phyloP scores from a whole-genome alignment of 495 filamentous ascomycete species.

The Penicillium lagena region DNA sequence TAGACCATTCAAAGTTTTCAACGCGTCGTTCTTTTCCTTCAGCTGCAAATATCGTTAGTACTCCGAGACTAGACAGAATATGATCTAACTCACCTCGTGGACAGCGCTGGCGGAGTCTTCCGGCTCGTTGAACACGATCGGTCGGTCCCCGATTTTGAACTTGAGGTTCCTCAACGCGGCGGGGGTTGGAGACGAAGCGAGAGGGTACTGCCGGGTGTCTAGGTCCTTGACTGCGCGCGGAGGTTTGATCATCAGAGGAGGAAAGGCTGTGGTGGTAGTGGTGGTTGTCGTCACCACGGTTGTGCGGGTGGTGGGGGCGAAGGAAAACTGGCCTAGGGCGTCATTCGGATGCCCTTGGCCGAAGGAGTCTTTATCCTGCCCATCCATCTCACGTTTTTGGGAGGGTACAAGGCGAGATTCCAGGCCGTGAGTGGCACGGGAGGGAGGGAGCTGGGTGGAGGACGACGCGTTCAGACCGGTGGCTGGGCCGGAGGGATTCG shows the following conservation, averaged over 20 bases:
- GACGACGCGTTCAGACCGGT: conserved; percentile 17
- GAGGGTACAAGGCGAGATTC: conserved; percentile 11
- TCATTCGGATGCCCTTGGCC: conserved; percentile 15
- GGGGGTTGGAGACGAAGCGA: conserved; percentile 77
- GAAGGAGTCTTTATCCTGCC: conserved; percentile 15
- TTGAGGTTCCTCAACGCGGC: conserved; percentile 63
- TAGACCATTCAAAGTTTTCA: conserved; percentile 49
- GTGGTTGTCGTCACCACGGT: conserved; percentile 90
- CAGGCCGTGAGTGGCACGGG: conserved; percentile 6
- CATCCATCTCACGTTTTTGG: conserved; percentile 25
- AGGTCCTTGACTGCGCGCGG: conserved; percentile 67
- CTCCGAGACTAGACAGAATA: background rate
- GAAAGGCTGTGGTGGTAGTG: conserved; percentile 83
- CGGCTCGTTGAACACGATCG: conserved; percentile 62
- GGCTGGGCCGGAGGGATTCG: conserved; percentile 7
- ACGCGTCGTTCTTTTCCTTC: conserved; percentile 40
- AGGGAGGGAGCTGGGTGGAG: conserved; percentile 1
- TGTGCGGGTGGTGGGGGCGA: conserved; percentile 65
- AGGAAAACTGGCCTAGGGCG: conserved; percentile 59
- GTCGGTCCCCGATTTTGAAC: conserved; percentile 61
- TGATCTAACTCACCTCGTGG: conserved; percentile 49
- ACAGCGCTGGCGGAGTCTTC: conserved; percentile 50
- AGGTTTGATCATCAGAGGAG: conserved; percentile 71
- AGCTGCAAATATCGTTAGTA: conserved; percentile 30
- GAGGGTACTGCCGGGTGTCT: conserved; percentile 83